Percentiles rank a stretch among this genome's conserved stretches.
Conservation (phyloP, 2,329 filamentous ascomycete genomes). For the Geoglossum cookeanum region DNA sequence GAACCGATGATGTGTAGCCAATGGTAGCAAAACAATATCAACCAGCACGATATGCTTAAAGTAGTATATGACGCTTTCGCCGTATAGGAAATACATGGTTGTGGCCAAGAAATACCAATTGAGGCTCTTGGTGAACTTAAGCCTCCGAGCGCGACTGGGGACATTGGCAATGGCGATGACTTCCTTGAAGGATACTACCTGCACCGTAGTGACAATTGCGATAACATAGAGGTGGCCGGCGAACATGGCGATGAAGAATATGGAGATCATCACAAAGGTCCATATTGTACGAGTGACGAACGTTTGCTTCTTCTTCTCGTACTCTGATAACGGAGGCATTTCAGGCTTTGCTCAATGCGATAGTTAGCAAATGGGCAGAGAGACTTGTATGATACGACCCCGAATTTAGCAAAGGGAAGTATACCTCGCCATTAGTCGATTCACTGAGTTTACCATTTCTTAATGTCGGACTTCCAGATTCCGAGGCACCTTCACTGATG, state of each 20-base stretch:
- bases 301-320: conserved; percentile 97
- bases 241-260: conserved; percentile 84
- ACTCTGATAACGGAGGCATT: conserved; percentile 40
- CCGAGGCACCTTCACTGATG: conserved; percentile 39
- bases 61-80: conserved; percentile 98
- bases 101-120: conserved; percentile 99
- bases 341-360: conserved; percentile 17
- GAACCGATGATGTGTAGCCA: conserved; percentile 94
- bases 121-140: conserved; percentile 85
- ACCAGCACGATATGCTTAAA: conserved; percentile 98
- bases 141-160: conserved; percentile 71
- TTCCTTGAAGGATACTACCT: conserved; percentile 97
- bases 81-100: conserved; percentile 98
- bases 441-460: conserved; percentile 17
- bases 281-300: conserved; percentile 95
- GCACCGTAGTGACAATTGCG: conserved; percentile 74
- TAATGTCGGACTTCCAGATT: conserved; percentile 30
- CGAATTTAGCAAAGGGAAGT: background rate
- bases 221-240: conserved; percentile 97
- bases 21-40: conserved; percentile 75
- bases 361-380: conserved; percentile 7
- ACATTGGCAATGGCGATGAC: conserved; percentile 96
- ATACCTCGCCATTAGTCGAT: background rate
- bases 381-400: background rate
- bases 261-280: conserved; percentile 92